Conservation (phyloP, 2,329 filamentous ascomycete genomes). For the Emergomyces africanus region DNA sequence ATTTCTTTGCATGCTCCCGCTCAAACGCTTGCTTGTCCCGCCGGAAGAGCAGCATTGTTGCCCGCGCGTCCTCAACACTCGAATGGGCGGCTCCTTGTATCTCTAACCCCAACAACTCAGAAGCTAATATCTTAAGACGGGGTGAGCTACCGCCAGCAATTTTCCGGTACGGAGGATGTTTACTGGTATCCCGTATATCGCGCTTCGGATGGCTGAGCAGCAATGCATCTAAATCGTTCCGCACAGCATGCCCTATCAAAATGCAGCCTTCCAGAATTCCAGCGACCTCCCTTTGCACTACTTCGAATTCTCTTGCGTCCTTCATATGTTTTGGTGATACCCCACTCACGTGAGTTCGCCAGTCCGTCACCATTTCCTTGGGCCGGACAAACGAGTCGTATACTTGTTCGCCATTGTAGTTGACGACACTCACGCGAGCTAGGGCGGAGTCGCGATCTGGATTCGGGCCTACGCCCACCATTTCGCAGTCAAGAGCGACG, state of each 20-base stretch:
- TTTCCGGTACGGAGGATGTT: conserved; percentile 60
- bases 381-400: conserved; percentile 89
- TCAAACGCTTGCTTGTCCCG: conserved; percentile 78
- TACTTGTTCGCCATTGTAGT: conserved; percentile 82
- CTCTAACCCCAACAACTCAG: conserved; percentile 43
- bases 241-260: conserved; percentile 71
- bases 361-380: conserved; percentile 69
- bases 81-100: conserved; percentile 50
- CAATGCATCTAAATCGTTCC: conserved; percentile 63
- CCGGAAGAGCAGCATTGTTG: conserved; percentile 79
- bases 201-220: conserved; percentile 64
- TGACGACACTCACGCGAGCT: conserved; percentile 79
- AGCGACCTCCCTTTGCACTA: conserved; percentile 62
- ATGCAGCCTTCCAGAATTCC: conserved; percentile 57
- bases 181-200: conserved; percentile 75
- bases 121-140: conserved; percentile 45
- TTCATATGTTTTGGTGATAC: conserved; percentile 63
- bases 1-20: conserved; percentile 59
- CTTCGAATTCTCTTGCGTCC: conserved; percentile 55
- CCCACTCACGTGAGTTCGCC: conserved; percentile 76
- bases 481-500: conserved; percentile 89
- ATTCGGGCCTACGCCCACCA: conserved; percentile 67
- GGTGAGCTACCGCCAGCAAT: conserved; percentile 34
- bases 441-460: conserved; percentile 59
- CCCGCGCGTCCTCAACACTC: conserved; percentile 65